Base-by-base conservation (phyloP, 2,329 filamentous ascomycete genomes). In the Neofusicoccum laricinum region DNA sequence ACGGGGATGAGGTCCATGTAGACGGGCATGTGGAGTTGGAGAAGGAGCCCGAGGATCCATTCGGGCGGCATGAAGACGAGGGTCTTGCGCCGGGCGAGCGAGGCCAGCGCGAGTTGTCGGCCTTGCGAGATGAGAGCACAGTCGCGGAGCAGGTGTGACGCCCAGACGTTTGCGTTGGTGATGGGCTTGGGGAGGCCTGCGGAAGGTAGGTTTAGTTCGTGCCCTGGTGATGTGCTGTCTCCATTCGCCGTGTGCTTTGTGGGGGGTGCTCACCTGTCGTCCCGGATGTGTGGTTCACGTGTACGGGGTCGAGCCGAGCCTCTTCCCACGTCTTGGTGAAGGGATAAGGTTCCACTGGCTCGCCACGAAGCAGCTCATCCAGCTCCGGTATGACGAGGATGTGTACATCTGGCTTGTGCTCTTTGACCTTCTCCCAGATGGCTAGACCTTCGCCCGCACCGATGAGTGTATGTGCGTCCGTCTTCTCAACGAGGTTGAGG, bases 101-200 rank as follows among this genome's bases (percentile, higher is more conserved):
- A 17, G 14, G 40, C 40, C 14, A 43, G 14, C 14, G 40, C 40
- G 46, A 43, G 12, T 15, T 11, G 40, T n/a, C 14, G 14, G 40
- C 40, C 40, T n/a, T 17, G 40, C 11, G 40, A 11, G n/a, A 7
- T 15, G 40, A 43, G 14, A 15, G 14, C 40, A 3, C 12, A 15
- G 40, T 43, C 40, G 40, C n/a, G n/a, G 14, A 43, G 14, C 7
- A 43, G 40, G 14, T 17, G 8, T 11, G 2, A 5, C 4, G 40
- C 15, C 14, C 14, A 43, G 6, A n/a, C 40, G 14, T 30, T 38
- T 30, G 50, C 30, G 17, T 12, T 34, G 25, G 12, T 70, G 6
- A 75, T 67, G 1, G 72, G 70, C 46, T 75, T 76, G 0, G 73
- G 74, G 8, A 71, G 63, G 4, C 74, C 73, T 53, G 50, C 8